phyloP scores from a whole-genome alignment of 2,329 filamentous ascomycete species.

The Botrytis byssoidea region DNA sequence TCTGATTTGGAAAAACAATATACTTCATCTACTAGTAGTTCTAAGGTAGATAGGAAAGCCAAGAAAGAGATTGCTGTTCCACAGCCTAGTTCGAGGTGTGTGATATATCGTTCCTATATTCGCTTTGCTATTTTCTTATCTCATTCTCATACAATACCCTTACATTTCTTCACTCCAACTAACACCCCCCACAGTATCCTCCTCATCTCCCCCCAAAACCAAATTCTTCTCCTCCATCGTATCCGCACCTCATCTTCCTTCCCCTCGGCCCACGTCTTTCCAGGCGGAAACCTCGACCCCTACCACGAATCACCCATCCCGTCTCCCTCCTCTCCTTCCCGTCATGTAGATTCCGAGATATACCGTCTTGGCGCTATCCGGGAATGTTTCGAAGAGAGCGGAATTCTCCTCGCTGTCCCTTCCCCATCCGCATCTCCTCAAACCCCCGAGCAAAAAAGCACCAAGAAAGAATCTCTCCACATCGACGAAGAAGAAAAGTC shows the following conservation, averaged over 20 bases:
- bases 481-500: conserved; percentile 47
- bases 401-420: conserved; percentile 62
- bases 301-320: conserved; percentile 69
- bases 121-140: not conserved
- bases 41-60: not conserved
- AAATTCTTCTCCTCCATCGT: conserved; percentile 83
- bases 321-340: conserved; percentile 45
- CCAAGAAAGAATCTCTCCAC: not conserved
- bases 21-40: conserved; percentile 32
- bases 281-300: conserved; percentile 78
- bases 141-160: not conserved
- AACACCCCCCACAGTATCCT: conserved; percentile 59
- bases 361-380: conserved; percentile 84
- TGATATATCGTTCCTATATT: too few species aligned
- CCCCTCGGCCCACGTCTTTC: conserved; percentile 91
- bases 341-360: conserved; percentile 68
- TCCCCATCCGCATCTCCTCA: not conserved
- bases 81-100: conserved; percentile 63
- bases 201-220: conserved; percentile 80
- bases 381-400: conserved; percentile 94
- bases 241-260: conserved; percentile 82
- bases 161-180: too few species aligned
- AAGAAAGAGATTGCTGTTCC: conserved; percentile 45
- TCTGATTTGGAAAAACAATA: conserved; percentile 35
- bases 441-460: not conserved